These are phyloP conservation scores for Ceratocystis variospora DNA, from an alignment of 2,329 filamentous ascomycete genomes.

Conservation along the genomic window DNA sequence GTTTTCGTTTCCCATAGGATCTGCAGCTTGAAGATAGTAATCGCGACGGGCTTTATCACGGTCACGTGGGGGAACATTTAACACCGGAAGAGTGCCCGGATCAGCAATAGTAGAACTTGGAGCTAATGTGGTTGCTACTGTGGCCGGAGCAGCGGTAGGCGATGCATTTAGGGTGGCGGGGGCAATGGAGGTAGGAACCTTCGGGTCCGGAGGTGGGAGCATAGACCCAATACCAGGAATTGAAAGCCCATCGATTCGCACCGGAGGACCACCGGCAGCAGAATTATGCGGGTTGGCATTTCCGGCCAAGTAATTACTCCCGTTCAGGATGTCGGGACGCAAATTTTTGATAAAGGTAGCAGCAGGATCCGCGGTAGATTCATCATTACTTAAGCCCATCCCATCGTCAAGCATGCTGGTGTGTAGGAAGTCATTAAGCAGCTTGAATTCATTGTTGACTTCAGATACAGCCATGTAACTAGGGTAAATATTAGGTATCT, in stretches of 20 bases:
- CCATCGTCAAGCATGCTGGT: constrained; percentile 80
- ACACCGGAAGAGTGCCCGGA: constrained; percentile 13
- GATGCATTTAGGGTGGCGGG: background rate
- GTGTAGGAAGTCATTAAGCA: constrained; percentile 92
- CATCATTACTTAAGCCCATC: constrained; percentile 25
- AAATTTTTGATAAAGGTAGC: constrained; percentile 21
- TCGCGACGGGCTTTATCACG: constrained; percentile 61
- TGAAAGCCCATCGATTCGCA: background rate
- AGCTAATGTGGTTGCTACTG: background rate
- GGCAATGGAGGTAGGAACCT: background rate
- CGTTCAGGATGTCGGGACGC: constrained; percentile 8
- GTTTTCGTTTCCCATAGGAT: constrained; percentile 57
- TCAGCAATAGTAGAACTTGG: background rate
- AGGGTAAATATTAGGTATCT: constrained; percentile 86
- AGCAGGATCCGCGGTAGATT: constrained; percentile 22
- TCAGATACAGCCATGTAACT: constrained; percentile 91
- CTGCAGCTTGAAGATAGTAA: constrained; percentile 93
- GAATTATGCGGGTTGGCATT: background rate
- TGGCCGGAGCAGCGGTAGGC: background rate
- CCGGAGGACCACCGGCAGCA: constrained; percentile 5
- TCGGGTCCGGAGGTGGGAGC: constrained; percentile 32
- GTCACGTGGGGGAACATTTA: constrained; percentile 23
- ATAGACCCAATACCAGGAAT: constrained; percentile 29
- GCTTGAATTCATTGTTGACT: constrained; percentile 89
- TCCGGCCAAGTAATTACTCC: background rate